phyloP scores from a whole-genome alignment of 768 basidiomycete genomes.

The Leccinum rimulosum region DNA sequence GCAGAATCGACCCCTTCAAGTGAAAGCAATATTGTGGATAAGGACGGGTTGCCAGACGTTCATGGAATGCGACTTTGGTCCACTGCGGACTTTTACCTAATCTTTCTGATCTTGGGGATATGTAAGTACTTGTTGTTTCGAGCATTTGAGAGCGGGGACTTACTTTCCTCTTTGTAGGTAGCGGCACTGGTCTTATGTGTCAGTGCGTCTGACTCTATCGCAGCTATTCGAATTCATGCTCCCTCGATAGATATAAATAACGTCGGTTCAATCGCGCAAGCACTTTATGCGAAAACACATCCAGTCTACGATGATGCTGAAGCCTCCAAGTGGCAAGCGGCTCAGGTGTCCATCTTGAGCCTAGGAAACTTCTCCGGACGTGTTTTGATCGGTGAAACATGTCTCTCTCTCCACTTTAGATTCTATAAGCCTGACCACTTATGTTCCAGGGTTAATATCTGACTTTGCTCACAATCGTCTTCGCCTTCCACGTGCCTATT shows the following conservation, averaged over 20 bases:
- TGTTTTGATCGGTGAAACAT: slow-evolving; percentile 60
- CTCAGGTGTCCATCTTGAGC: slow-evolving; percentile 82
- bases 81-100: slow-evolving; percentile 61
- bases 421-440: not conserved
- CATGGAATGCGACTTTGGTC: slow-evolving; percentile 50
- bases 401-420: too few relatives aligned
- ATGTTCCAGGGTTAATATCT: slow-evolving; percentile 56
- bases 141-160: not conserved
- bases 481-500: slow-evolving; percentile 63
- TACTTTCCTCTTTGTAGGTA: slow-evolving; percentile 40
- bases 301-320: slow-evolving; percentile 62
- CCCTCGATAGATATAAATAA: slow-evolving; percentile 70
- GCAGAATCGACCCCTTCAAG: slow-evolving; percentile 26
- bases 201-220: slow-evolving; percentile 19
- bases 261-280: slow-evolving; percentile 76
- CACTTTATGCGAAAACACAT: slow-evolving; percentile 58
- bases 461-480: slow-evolving; percentile 61
- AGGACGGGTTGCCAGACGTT: slow-evolving; percentile 45
- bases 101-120: slow-evolving; percentile 53
- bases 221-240: not conserved
- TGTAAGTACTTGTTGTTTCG: slow-evolving; percentile 38
- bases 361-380: slow-evolving; percentile 80
- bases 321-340: slow-evolving; percentile 74
- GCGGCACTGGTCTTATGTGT: slow-evolving; percentile 80
- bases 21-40: slow-evolving; percentile 6